Conservation (phyloP, 352 stramenopile genomes). For the Globisporangium lucens region DNA sequence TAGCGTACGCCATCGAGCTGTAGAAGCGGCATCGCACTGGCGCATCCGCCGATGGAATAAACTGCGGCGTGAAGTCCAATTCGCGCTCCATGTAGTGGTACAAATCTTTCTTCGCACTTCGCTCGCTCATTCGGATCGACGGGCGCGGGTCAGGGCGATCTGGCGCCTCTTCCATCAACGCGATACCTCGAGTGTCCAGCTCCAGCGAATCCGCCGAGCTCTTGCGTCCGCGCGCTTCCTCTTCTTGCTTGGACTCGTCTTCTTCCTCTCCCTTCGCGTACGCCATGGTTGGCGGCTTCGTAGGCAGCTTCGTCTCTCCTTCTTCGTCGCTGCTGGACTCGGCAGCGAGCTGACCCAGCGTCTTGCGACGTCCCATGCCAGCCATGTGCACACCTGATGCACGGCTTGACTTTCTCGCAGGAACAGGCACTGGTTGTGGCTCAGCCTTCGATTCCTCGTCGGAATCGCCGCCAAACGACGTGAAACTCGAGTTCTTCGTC, state of each 20-base stretch:
- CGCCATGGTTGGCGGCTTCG: constrained; percentile 37
- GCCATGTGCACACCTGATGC: constrained; percentile 45
- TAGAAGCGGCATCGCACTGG: constrained; percentile 86
- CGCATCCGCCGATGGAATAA: constrained; percentile 84
- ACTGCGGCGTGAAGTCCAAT: constrained; percentile 79
- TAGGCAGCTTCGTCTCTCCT: constrained; percentile 51
- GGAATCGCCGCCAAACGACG: constrained; percentile 78
- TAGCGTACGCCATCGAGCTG: constrained; percentile 85
- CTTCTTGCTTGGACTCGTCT: constrained; percentile 31
- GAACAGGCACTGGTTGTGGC: constrained; percentile 50
- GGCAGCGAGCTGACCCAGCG: constrained; percentile 58
- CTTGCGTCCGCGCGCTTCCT: constrained; percentile 40
- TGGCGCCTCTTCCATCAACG: constrained; percentile 59
- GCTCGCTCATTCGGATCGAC: constrained; percentile 47
- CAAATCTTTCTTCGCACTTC: constrained; percentile 70
- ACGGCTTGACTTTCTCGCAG: constrained; percentile 33
- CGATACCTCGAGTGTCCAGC: constrained; percentile 77
- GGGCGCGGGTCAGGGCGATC: constrained; percentile 22
- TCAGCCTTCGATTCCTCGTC: constrained; percentile 79
- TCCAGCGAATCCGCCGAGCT: constrained; percentile 79
- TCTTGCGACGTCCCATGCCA: constrained; percentile 65
- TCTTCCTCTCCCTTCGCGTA: constrained; percentile 37
- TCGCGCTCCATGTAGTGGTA: constrained; percentile 87
- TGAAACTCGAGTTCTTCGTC: constrained; percentile 76
- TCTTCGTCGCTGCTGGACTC: constrained; percentile 83